Evolutionary conservation across 495 filamentous ascomycete species (phyloP).

Genomic region (Penicillium coffeae): DNA sequence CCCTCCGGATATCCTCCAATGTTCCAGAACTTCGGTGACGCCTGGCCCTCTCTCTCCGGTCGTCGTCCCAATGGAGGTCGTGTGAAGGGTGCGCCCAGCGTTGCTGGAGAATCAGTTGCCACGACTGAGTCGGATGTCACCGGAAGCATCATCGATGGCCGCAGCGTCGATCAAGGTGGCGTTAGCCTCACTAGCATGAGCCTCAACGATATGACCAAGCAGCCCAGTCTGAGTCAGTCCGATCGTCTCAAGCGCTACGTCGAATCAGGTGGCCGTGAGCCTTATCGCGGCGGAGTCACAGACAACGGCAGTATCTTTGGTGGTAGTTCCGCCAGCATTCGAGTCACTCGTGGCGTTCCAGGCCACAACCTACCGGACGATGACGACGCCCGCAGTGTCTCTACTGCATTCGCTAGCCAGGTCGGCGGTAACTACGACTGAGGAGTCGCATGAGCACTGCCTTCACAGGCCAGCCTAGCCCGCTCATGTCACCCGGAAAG

Average conservation of each 20-base stretch:
- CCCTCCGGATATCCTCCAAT: conserved; percentile 85
- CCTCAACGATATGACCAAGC: conserved; percentile 71
- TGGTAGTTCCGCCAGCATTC: conserved; percentile 63
- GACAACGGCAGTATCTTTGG: conserved; percentile 69
- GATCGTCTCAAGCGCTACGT: conserved; percentile 85
- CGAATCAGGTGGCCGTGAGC: conserved; percentile 64
- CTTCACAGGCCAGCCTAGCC: conserved; percentile 17
- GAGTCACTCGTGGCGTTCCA: conserved; percentile 46
- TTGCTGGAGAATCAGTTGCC: conserved; percentile 87
- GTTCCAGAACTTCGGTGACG: conserved; percentile 89
- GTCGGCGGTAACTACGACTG: conserved; percentile 89
- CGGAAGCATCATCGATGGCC: conserved; percentile 65
- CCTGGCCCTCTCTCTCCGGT: conserved; percentile 76
- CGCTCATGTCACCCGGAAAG: conserved; percentile 11
- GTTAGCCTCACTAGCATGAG: conserved; percentile 80
- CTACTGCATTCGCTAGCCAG: conserved; percentile 93
- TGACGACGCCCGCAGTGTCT: conserved; percentile 92
- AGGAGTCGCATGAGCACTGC: conserved; percentile 31
- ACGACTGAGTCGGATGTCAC: conserved; percentile 84
- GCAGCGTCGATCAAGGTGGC: conserved; percentile 72
- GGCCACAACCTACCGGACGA: conserved; percentile 56
- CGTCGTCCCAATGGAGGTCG: conserved; percentile 59
- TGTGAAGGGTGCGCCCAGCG: conserved; percentile 63
- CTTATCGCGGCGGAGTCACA: conserved; percentile 41
- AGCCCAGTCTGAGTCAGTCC: conserved; percentile 78